Conservation (phyloP, 306 rosid species). For the Dryas octopetala region DNA sequence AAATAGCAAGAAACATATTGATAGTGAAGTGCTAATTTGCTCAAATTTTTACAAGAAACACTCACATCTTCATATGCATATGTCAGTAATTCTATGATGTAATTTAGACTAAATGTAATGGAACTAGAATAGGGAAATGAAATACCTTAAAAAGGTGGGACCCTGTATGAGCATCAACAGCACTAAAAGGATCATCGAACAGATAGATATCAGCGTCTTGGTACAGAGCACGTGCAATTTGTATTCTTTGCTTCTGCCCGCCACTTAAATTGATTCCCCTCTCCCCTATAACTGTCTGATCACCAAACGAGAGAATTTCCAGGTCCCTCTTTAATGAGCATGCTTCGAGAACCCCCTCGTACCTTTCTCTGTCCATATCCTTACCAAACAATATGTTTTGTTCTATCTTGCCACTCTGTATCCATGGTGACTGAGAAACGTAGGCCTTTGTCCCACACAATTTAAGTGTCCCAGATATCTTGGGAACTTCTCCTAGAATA, state of each 20-base stretch:
- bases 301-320: slow-evolving; percentile 71
- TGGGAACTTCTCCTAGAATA: slow-evolving; percentile 80
- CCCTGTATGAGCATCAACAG: slow-evolving; percentile 96
- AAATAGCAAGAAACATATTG: neutral
- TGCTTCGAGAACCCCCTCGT: slow-evolving; percentile 73
- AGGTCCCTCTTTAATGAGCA: slow-evolving; percentile 71
- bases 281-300: slow-evolving; percentile 84
- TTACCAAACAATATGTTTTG: slow-evolving; percentile 72
- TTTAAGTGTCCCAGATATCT: slow-evolving; percentile 59
- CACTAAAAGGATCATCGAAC: slow-evolving; percentile 92
- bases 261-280: slow-evolving; percentile 90
- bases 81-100: neutral
- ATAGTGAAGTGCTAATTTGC: neutral
- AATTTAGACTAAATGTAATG: slow-evolving; percentile 1
- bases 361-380: slow-evolving; percentile 67
- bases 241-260: slow-evolving; percentile 86
- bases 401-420: slow-evolving; percentile 82
- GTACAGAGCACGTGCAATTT: slow-evolving; percentile 79
- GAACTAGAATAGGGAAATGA: slow-evolving; percentile 10
- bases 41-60: neutral
- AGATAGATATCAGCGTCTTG: slow-evolving; percentile 82
- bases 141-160: slow-evolving; percentile 75
- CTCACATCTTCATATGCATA: neutral
- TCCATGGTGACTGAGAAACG: slow-evolving; percentile 91
- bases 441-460: slow-evolving; percentile 83